Evolutionary conservation across 208 protist species (phyloP), one percentile per base, ranked within the genome.

Genomic region (Perkinsela sp.): DNA sequence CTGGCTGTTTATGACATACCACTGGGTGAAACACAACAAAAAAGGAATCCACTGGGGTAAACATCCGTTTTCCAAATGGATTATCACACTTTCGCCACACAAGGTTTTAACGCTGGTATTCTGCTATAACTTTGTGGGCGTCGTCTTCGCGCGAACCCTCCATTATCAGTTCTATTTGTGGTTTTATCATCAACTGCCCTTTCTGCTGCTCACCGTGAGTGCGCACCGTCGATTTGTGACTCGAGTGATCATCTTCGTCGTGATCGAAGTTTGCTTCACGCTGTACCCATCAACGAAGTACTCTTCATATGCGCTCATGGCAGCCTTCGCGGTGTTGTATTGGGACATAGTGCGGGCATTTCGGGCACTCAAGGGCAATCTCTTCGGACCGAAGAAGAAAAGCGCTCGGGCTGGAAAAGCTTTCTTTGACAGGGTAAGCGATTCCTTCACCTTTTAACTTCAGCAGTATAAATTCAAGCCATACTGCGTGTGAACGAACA

Each of bases 111-210:
- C 80, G 69, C 84, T 85, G 0, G 48, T 96, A 30, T 80, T 96
- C 65, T 77, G 82, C 69, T 83, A 76, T 28, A 95, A 94, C 73
- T 75, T 94, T 16, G 80, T 94, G 68, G 93, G 90, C 28, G 77
- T 95, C 31, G 73, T 80, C 15, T 90, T 88, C 68, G 71, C 81
- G 1, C 78, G 90, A 32, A 79, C 79, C 1, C 40, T 96, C n/a
- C 90, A 96, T 73, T 94, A 88, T 72, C 90, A 95, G 79, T 95
- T 95, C 73, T 86, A 91, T 68, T 69, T 73, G 13, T 95, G 89
- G 85, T 94, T 93, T 76, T 90, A 85, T 72, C 83, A 92, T 69
- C 73, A 74, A 1, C 65, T 93, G 2, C 86, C 88, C 1, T 72
- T 71, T 1, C 68, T 85, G 1, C 77, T 93, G n/a, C 69, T 81